A percentile compares a stretch with the other conserved stretches of the same genome.
Evolutionary conservation across 2,329 filamentous ascomycete species (phyloP).

Genomic region (Colletotrichum lupini): DNA sequence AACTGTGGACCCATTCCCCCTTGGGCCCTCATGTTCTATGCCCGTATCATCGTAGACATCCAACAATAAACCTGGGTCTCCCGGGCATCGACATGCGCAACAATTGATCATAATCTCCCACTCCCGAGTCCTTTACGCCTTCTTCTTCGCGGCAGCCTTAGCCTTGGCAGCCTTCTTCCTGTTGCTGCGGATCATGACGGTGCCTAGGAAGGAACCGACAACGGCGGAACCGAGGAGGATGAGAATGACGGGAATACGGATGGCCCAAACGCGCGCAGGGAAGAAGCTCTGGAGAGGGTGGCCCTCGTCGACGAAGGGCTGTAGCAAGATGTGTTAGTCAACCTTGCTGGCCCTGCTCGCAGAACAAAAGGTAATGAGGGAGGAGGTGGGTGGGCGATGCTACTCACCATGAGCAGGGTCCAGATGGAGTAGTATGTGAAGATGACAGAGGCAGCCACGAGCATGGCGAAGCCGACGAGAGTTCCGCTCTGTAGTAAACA

Average conservation of each 20-base stretch:
- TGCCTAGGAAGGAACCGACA: slow-evolving; percentile 92
- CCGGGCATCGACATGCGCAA: neutral
- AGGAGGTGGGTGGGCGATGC: slow-evolving; percentile 11
- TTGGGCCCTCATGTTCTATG: neutral
- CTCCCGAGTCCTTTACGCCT: slow-evolving; percentile 67
- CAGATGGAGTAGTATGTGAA: slow-evolving; percentile 94
- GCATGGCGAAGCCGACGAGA: slow-evolving; percentile 76
- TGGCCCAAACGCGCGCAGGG: slow-evolving; percentile 97
- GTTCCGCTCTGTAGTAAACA: slow-evolving; percentile 80
- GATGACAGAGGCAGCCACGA: slow-evolving; percentile 72
- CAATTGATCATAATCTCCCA: neutral
- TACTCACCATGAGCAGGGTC: slow-evolving; percentile 92
- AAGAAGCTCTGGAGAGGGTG: slow-evolving; percentile 96
- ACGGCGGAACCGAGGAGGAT: slow-evolving; percentile 92
- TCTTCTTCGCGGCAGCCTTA: slow-evolving; percentile 86
- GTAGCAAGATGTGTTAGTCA: slow-evolving; percentile 33
- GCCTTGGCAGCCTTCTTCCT: slow-evolving; percentile 96
- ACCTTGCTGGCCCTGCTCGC: slow-evolving; percentile 4
- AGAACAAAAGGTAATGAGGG: slow-evolving; percentile 12
- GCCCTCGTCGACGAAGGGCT: slow-evolving; percentile 97
- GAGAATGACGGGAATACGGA: slow-evolving; percentile 97
- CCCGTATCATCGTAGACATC: neutral
- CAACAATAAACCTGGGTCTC: neutral
- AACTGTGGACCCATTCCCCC: neutral
- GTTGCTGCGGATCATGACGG: slow-evolving; percentile 99